Conservation (phyloP, 1,139 yeast species). For the Pneumocystis murina region DNA sequence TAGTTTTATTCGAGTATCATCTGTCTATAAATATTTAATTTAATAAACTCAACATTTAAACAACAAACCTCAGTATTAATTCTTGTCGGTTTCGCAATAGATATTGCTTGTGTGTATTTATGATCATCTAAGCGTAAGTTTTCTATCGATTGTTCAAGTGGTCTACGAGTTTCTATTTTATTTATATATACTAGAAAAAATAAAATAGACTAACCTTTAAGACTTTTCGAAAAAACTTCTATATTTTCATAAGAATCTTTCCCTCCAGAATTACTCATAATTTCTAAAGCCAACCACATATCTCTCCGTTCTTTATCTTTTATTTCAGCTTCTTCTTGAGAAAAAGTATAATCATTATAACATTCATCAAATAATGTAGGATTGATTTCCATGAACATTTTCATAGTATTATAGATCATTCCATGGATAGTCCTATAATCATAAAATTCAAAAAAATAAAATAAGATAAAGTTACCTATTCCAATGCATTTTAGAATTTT, state of each 20-base stretch:
- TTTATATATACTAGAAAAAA: background rate
- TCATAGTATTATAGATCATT: conserved; percentile 78
- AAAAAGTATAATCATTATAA: conserved; percentile 62
- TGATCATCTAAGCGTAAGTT: background rate
- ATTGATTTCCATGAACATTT: conserved; percentile 85
- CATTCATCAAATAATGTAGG: conserved; percentile 87
- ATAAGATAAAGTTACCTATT: conserved; percentile 33
- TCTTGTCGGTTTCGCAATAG: background rate
- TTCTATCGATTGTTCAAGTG: background rate
- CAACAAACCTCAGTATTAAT: background rate
- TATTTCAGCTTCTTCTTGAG: conserved; percentile 40
- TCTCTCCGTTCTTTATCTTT: conserved; percentile 13
- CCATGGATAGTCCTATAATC: conserved; percentile 53
- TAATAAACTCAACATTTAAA: background rate
- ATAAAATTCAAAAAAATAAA: background rate
- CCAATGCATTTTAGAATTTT: conserved; percentile 56
- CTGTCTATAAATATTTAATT: background rate
- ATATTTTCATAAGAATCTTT: background rate
- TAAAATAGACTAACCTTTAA: conserved; percentile 1
- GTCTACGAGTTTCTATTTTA: background rate
- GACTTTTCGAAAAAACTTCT: background rate
- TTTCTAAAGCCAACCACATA: conserved; percentile 15
- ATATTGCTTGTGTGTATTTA: background rate
- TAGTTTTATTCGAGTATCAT: background rate
- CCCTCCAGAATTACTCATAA: conserved; percentile 1